These are phyloP conservation scores for Leccinum griseonigrum DNA, from an alignment of 1,284 basidiomycete species.

Conservation along the genomic window DNA sequence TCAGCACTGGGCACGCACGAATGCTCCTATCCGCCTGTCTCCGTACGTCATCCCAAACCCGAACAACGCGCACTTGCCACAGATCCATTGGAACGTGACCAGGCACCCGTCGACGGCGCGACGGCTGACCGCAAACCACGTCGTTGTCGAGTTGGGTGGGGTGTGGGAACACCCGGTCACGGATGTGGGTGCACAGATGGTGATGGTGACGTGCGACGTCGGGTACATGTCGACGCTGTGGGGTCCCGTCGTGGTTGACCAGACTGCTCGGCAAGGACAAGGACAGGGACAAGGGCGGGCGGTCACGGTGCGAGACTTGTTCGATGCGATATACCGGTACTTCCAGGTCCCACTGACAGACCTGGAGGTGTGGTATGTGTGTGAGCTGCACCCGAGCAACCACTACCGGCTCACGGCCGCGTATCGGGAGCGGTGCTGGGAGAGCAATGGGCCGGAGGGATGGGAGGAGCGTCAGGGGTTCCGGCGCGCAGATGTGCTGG, in stretches of 20 bases:
- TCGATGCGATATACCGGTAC: conserved; percentile 36
- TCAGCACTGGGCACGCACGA: conserved; percentile 9
- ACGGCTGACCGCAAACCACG: background rate
- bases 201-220: conserved; percentile 31
- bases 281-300: background rate
- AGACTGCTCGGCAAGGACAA: background rate
- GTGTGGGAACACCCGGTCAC: conserved; percentile 25
- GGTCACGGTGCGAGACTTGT: conserved; percentile 34
- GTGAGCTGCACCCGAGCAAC: conserved; percentile 17
- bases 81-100: background rate
- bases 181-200: conserved; percentile 21
- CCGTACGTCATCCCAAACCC: conserved; percentile 39
- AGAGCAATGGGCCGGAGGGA: conserved; percentile 25
- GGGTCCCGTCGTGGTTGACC: conserved; percentile 34
- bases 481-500: conserved; percentile 38
- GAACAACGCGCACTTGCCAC: conserved; percentile 20
- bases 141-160: background rate
- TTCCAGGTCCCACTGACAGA: conserved; percentile 35
- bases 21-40: conserved; percentile 28
- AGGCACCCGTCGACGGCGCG: background rate
- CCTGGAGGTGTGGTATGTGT: conserved; percentile 30
- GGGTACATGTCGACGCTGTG: conserved; percentile 31
- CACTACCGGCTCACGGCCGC: conserved; percentile 25
- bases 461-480: conserved; percentile 35
- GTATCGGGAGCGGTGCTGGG: conserved; percentile 22